Percentiles rank a stretch among this genome's conserved stretches.
phyloP scores from a whole-genome alignment of 2,329 filamentous ascomycete genomes.

The Fusarium sp. region DNA sequence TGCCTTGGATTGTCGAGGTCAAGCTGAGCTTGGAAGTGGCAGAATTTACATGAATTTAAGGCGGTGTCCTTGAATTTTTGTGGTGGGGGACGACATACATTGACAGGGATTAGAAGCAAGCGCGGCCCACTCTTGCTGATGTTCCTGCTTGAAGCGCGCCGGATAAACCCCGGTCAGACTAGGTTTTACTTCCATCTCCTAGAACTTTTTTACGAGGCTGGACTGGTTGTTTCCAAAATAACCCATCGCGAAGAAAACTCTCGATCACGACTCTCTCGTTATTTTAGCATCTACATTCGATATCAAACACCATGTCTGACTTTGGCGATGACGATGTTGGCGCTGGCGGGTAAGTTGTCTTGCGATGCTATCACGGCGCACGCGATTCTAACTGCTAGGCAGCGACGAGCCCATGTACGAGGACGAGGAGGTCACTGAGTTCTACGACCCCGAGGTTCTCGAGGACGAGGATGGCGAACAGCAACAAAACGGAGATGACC shows the following conservation, averaged over 20 bases:
- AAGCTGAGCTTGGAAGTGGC: slow-evolving; percentile 39
- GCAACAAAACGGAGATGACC: slow-evolving; percentile 64
- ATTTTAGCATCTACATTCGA: slow-evolving; percentile 6
- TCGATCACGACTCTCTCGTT: slow-evolving; percentile 5
- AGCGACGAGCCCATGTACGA: slow-evolving; percentile 79
- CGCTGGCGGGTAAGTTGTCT: slow-evolving; percentile 64
- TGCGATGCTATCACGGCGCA: slow-evolving; percentile 5
- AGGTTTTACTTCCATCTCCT: slow-evolving; percentile 40
- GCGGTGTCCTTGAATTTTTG: slow-evolving; percentile 49
- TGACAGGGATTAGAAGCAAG: slow-evolving; percentile 17
- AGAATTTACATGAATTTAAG: slow-evolving; percentile 50
- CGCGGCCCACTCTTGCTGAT: slow-evolving; percentile 1
- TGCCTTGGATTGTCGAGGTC: slow-evolving; percentile 16
- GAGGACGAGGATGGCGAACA: slow-evolving; percentile 63
- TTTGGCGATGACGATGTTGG: slow-evolving; percentile 74
- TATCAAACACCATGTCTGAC: slow-evolving; percentile 71
- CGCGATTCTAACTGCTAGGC: slow-evolving; percentile 45
- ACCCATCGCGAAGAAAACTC: slow-evolving; percentile 27
- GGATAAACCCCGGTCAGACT: slow-evolving; percentile 50
- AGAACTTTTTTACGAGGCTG: slow-evolving; percentile 49
- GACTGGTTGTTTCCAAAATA: slow-evolving; percentile 36
- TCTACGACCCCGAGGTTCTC: slow-evolving; percentile 66
- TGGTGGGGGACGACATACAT: slow-evolving; percentile 46
- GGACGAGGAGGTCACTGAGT: slow-evolving; percentile 72
- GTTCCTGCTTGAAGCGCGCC: slow-evolving; percentile 20